Base-by-base conservation (phyloP, 2,329 filamentous ascomycete genomes). In the Tothia fuscella region DNA sequence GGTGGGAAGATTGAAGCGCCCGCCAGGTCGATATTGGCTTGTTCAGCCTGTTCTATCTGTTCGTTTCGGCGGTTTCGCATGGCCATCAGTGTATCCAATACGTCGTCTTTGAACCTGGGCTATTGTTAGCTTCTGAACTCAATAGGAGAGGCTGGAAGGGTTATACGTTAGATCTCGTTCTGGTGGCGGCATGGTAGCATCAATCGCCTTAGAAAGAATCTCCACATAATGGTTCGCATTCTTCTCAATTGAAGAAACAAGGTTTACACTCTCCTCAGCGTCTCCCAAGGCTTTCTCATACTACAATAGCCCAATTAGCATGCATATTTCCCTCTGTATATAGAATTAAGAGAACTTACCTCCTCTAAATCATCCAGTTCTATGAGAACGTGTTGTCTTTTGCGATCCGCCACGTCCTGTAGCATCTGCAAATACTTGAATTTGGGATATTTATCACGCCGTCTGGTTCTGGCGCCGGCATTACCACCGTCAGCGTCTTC, bases 221-320 rank as follows among this genome's bases (percentile, higher is more conserved):
- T 98, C 91, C 50, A 96, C 80, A 57, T 98, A 98, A 60, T 94
- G 91, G 56, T 91, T 83, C 13, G 91, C 86, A 63, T 98, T 98
- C 51, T 72, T 74, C 65, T 91, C 84, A 53, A 98, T 82, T 2
- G 83, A 93, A 35, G 82, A 74, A 16, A 93, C 81, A 37, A 96
- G 68, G 51, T 80, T 77, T 48, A 83, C 61, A 5, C 50, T 47
- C 31, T 58, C 54, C 36, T 59, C 60, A 40, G 79, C 77, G 36
- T 81, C 77, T 41, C 78, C 76, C 17, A 78, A 62, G 21, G 77
- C 70, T 49, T 78, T 72, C 60, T 95, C 88, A 63, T 80, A 96
- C 79, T 89, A 51, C 31, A 13, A 12, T 33, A n/a, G 21, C 13
- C 22, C 22, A 21, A 46, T 53, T 40, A 51, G 47, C 26, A 29